Percentiles rank a stretch among this genome's conserved stretches.
Conservation (phyloP, 2,329 filamentous ascomycete genomes). For the Massarina eburnea region DNA sequence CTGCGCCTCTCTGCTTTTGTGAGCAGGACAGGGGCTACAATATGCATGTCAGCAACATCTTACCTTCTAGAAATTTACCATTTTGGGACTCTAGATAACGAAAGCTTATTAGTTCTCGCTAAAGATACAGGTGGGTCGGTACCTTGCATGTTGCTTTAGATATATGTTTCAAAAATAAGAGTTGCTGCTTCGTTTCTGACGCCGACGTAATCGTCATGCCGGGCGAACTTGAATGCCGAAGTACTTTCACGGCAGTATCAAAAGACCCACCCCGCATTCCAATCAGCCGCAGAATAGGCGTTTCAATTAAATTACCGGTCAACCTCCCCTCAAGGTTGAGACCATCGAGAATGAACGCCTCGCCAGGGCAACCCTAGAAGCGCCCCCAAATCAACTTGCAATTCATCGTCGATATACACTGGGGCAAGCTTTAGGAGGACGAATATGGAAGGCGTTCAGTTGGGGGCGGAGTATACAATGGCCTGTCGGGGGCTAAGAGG, state of each 20-base stretch:
- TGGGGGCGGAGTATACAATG: not conserved
- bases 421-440: not conserved
- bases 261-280: too few relatives aligned
- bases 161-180: not conserved
- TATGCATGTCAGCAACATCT: constrained; percentile 8
- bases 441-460: not conserved
- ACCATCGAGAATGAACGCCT: constrained; percentile 1
- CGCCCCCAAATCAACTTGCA: not conserved
- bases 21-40: not conserved
- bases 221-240: not conserved
- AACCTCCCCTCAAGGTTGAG: not conserved
- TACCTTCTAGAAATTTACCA: constrained; percentile 9
- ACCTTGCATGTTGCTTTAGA: not conserved
- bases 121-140: not conserved
- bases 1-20: not conserved
- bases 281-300: not conserved
- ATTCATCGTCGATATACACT: constrained; percentile 3
- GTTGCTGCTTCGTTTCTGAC: not conserved
- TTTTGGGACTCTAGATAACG: not conserved
- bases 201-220: not conserved
- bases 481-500: not conserved
- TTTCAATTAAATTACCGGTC: not conserved
- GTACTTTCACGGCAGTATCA: not conserved
- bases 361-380: not conserved
- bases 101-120: not conserved